A percentile compares a stretch with the other conserved stretches of the same genome.
These are phyloP conservation scores for Chenopodium album DNA, from an alignment of 148 eudicot genomes.

Conservation along the genomic window DNA sequence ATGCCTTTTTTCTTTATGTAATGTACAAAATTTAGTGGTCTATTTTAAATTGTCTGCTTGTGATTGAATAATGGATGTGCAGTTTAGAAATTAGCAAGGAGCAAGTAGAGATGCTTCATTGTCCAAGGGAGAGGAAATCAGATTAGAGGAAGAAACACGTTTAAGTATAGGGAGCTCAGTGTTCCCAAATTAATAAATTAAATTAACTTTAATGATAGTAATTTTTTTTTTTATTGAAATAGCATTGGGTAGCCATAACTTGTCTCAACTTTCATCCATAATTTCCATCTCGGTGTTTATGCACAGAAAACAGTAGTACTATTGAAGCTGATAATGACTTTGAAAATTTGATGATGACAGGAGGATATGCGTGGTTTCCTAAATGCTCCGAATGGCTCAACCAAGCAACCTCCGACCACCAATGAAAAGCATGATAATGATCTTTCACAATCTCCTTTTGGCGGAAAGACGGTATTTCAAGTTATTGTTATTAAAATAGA, in stretches of 20 bases:
- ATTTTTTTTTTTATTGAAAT: too few relatives aligned
- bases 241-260: neutral
- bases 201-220: neutral
- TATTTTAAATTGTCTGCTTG: neutral
- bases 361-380: slow-evolving; percentile 98
- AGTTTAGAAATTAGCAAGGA: neutral
- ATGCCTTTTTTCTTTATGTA: neutral
- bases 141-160: neutral
- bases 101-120: neutral
- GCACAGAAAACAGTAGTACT: neutral
- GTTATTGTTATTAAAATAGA: neutral
- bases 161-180: neutral
- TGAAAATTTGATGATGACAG: slow-evolving; percentile 34
- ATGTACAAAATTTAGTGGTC: neutral
- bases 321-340: neutral
- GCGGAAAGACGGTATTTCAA: slow-evolving; percentile 84
- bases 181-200: neutral
- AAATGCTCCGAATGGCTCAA: slow-evolving; percentile 85
- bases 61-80: neutral
- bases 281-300: neutral
- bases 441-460: slow-evolving; percentile 82
- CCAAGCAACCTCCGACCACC: slow-evolving; percentile 56
- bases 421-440: slow-evolving; percentile 59
- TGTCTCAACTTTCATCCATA: neutral
- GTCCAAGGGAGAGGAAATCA: neutral